Conservation (phyloP, 352 stramenopile species). For the Nothophytophthora sp. region DNA sequence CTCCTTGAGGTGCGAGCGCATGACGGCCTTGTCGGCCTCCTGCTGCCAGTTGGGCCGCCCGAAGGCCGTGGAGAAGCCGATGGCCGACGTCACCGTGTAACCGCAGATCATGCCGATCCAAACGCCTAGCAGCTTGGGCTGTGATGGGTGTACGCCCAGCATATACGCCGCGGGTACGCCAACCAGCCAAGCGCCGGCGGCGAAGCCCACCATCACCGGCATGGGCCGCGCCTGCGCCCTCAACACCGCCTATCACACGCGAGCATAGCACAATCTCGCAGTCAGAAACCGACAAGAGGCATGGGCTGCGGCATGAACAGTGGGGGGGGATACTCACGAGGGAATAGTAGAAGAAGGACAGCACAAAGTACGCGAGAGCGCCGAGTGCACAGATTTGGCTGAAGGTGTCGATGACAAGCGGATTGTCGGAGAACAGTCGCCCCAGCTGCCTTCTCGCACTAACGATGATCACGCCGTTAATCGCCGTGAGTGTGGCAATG, state of each 20-base stretch:
- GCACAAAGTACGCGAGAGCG: constrained; percentile 60
- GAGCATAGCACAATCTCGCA: constrained; percentile 3
- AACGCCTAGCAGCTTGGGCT: constrained; percentile 55
- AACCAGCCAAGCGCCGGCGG: constrained; percentile 69
- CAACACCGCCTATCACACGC: constrained; percentile 77
- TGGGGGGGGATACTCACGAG: constrained; percentile 52
- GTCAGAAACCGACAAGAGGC: background rate
- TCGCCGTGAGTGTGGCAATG: constrained; percentile 39
- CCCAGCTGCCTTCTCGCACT: constrained; percentile 45
- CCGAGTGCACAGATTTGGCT: constrained; percentile 58
- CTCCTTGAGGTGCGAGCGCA: constrained; percentile 48
- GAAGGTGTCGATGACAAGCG: constrained; percentile 63
- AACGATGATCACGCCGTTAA: constrained; percentile 54
- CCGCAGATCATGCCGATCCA: constrained; percentile 68
- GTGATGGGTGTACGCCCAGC: constrained; percentile 43
- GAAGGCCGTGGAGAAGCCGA: constrained; percentile 66
- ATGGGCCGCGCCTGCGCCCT: constrained; percentile 58
- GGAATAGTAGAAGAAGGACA: constrained; percentile 85
- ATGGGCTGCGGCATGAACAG: background rate
- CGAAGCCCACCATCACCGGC: constrained; percentile 62
- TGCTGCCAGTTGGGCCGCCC: constrained; percentile 61
- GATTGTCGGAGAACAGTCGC: constrained; percentile 70
- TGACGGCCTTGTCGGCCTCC: constrained; percentile 50
- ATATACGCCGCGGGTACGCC: constrained; percentile 74
- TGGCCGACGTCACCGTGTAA: constrained; percentile 73